Evolutionary conservation across 1,284 basidiomycete species (phyloP), one percentile per base, ranked within the genome.

Genomic region (Cutaneotrichosporon cavernicola): DNA sequence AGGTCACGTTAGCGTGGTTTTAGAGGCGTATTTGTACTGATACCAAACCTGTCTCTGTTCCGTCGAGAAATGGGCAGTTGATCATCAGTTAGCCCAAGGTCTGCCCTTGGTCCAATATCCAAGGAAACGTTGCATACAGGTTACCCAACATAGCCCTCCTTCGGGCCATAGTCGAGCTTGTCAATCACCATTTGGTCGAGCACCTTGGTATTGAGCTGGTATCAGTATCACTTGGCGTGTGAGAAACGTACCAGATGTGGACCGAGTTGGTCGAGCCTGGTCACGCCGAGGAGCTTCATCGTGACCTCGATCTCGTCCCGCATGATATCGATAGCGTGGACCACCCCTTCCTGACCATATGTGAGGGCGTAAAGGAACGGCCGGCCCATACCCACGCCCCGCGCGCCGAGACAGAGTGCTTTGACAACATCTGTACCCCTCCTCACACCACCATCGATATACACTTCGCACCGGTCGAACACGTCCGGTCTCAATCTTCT

Each of bases 201-300:
- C 7, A 71, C 70, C 40, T 65, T 66, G 1, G 75, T 77, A 60
- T 77, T 77, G 32, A 77, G 65, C 73, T 75, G 65, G 38, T 2
- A 13, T 46, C 5, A 52, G 58, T 13, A 9, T 13, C 26, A 16
- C 2, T 6, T 26, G 26, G 1, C 1, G 8, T 18, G 31, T 26
- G 26, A 26, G 5, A 7, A 9, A 70, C 74, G 58, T 58, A 79
- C 76, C 51, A 80, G 63, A 60, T 81, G 77, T 0, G 80, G 78
- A 1, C 79, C 79, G 1, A 81, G 74, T 65, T 81, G 75, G 58
- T 73, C 71, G 13, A 96, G 79, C 55, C 81, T 86, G n/a, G 83
- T 84, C 18, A 88, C 90, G 46, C 93, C 93, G 4, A 94, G 79
- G 26, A 92, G 82, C 62, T 86, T 83, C 90, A 97, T 92, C 0